Percentiles rank a stretch among this genome's conserved stretches.
Evolutionary conservation across 805 yeast genomes (phyloP).

Genomic region (Torulaspora delbrueckii): DNA sequence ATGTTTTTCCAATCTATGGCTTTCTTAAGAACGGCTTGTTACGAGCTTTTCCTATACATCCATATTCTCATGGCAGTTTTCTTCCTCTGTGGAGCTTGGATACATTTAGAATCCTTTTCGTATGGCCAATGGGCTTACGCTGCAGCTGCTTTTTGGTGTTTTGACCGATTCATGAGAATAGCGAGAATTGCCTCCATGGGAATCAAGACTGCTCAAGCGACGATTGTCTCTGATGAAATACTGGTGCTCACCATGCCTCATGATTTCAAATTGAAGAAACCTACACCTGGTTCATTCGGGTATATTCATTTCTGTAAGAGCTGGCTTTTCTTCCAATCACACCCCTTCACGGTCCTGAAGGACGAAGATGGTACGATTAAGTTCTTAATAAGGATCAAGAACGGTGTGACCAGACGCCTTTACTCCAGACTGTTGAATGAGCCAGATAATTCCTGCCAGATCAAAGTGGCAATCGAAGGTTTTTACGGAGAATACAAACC

Average conservation of each 20-base stretch:
- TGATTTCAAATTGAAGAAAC: slow-evolving; percentile 31
- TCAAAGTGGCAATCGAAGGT: slow-evolving; percentile 49
- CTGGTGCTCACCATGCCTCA: slow-evolving; percentile 37
- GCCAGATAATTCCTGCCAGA: slow-evolving; percentile 35
- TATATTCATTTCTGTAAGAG: slow-evolving; percentile 48
- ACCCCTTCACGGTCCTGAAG: slow-evolving; percentile 61
- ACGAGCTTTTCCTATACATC: slow-evolving; percentile 42
- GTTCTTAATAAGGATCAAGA: slow-evolving; percentile 40
- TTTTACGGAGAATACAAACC: slow-evolving; percentile 50
- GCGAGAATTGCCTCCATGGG: slow-evolving; percentile 57
- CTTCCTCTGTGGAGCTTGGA: slow-evolving; percentile 46
- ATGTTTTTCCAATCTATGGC: slow-evolving; percentile 46
- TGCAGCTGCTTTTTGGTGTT: slow-evolving; percentile 61
- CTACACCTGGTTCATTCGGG: slow-evolving; percentile 54
- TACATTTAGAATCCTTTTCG: slow-evolving; percentile 40
- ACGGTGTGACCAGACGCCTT: slow-evolving; percentile 51
- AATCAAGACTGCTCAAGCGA: slow-evolving; percentile 45
- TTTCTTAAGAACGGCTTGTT: slow-evolving; percentile 43
- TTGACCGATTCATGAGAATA: slow-evolving; percentile 58
- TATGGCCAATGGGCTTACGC: slow-evolving; percentile 51
- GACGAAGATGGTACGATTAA: slow-evolving; percentile 19
- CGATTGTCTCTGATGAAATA: slow-evolving; percentile 26
- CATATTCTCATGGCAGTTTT: slow-evolving; percentile 44
- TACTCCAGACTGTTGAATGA: slow-evolving; percentile 32
- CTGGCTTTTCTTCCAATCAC: slow-evolving; percentile 45